Evolutionary conservation across 2,329 filamentous ascomycete species (phyloP).

Genomic region (Sclerotinia borealis): DNA sequence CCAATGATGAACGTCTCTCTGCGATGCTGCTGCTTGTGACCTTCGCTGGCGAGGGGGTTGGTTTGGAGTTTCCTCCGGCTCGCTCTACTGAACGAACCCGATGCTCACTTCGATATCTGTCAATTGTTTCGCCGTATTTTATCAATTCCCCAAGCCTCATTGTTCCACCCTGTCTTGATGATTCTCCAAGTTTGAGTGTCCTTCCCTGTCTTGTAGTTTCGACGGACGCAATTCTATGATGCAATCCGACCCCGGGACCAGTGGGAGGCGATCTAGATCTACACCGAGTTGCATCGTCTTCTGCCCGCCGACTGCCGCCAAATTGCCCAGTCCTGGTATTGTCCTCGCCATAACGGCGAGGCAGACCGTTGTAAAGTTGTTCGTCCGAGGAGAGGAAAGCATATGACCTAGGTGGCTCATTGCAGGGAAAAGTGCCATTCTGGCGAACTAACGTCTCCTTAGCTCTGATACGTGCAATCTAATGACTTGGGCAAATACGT

Average conservation of each 20-base stretch:
- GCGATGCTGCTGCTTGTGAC: too few relatives aligned
- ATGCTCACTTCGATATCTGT: too few relatives aligned
- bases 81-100: too few relatives aligned
- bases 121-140: neutral
- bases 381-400: neutral
- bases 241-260: neutral
- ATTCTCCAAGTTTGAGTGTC: neutral
- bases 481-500: neutral
- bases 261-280: neutral
- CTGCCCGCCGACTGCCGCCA: neutral
- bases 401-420: slow-evolving; percentile 4
- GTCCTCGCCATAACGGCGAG: neutral
- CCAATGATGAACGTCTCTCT: too few relatives aligned
- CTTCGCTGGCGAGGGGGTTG: too few relatives aligned
- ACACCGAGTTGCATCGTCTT: neutral
- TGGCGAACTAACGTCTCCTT: neutral
- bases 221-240: neutral
- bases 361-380: neutral
- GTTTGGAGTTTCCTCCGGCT: too few relatives aligned
- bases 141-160: neutral
- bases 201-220: neutral
- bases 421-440: neutral
- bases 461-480: neutral
- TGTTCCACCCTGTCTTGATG: neutral
- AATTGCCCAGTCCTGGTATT: neutral